Percentiles rank a stretch among this genome's conserved stretches.
Evolutionary conservation across 192 early-diverging fungal species (phyloP).

Genomic region (Ambispora gerdemannii): DNA sequence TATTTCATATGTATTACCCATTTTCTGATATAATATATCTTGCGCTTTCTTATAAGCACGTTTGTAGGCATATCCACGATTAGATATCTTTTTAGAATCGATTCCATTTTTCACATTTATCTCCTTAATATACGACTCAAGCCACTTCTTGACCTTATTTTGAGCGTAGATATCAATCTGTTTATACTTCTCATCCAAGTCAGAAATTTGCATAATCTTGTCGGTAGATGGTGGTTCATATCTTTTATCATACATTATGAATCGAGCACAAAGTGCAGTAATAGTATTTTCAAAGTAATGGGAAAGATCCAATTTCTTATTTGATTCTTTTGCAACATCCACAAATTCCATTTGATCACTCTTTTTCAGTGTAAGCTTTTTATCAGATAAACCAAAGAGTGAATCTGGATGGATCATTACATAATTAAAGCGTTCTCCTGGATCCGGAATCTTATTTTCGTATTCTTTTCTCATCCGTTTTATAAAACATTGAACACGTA

Average conservation of each 20-base stretch:
- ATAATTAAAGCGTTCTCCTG: constrained; percentile 10
- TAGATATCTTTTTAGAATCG: constrained; percentile 5
- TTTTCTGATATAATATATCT: not conserved
- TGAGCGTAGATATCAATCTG: not conserved
- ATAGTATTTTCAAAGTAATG: not conserved
- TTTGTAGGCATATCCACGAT: constrained; percentile 20
- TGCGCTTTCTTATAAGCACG: not conserved
- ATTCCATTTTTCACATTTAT: constrained; percentile 4
- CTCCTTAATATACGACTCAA: constrained; percentile 1
- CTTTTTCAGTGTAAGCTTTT: not conserved
- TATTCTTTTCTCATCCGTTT: not conserved
- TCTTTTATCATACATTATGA: not conserved
- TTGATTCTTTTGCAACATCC: not conserved
- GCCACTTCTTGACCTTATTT: not conserved
- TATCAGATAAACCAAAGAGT: no score
- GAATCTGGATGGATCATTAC: not conserved
- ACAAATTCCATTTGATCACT: constrained; percentile 7
- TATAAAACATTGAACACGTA: no score
- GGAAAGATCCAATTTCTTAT: not conserved
- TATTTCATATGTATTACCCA: not conserved
- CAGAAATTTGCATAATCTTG: no score
- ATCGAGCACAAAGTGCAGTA: not conserved
- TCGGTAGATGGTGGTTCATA: not conserved
- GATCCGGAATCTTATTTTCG: constrained; percentile 5
- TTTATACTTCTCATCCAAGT: no score